A percentile compares a stretch with the other conserved stretches of the same genome.
Conservation (phyloP, 1,284 basidiomycete species). For the Pyrrhoderma noxium region DNA sequence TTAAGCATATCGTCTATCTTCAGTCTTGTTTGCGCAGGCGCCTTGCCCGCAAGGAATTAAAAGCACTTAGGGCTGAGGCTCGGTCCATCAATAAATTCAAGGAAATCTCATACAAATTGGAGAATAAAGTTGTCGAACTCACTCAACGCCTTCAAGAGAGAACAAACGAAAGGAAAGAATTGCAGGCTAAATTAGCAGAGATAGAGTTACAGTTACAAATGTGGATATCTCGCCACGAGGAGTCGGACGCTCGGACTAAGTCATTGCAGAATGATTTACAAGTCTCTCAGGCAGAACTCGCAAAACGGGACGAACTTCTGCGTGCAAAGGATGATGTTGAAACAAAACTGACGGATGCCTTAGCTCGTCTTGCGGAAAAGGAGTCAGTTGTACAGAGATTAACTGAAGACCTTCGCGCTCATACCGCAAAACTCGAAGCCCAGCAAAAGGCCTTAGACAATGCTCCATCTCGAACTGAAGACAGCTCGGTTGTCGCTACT, state of each 20-base stretch:
- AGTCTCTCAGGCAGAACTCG: slow-evolving; percentile 65
- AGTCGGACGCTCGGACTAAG: slow-evolving; percentile 74
- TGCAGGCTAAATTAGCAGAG: slow-evolving; percentile 67
- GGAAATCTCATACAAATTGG: slow-evolving; percentile 95
- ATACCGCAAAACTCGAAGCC: slow-evolving; percentile 74
- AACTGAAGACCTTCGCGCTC: slow-evolving; percentile 67
- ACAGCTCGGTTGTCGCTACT: slow-evolving; percentile 77
- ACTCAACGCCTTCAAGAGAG: slow-evolving; percentile 94
- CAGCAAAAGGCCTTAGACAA: slow-evolving; percentile 64
- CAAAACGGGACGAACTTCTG: slow-evolving; percentile 73
- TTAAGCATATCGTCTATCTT: slow-evolving; percentile 74
- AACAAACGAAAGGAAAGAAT: slow-evolving; percentile 86
- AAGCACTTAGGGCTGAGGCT: slow-evolving; percentile 81
- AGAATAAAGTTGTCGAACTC: slow-evolving; percentile 99
- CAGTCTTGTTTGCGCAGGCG: slow-evolving; percentile 92
- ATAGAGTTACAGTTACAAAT: slow-evolving; percentile 82
- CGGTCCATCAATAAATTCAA: slow-evolving; percentile 98
- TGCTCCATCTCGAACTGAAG: slow-evolving; percentile 63
- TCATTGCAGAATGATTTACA: slow-evolving; percentile 69
- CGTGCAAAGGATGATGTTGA: slow-evolving; percentile 79
- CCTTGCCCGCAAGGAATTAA: slow-evolving; percentile 81
- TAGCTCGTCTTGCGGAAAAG: slow-evolving; percentile 69
- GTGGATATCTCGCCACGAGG: slow-evolving; percentile 86
- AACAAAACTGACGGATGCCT: slow-evolving; percentile 70
- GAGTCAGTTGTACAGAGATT: slow-evolving; percentile 80